Evolutionary conservation across 2,329 filamentous ascomycete species (phyloP).

Genomic region (Trichophyton equinum): DNA sequence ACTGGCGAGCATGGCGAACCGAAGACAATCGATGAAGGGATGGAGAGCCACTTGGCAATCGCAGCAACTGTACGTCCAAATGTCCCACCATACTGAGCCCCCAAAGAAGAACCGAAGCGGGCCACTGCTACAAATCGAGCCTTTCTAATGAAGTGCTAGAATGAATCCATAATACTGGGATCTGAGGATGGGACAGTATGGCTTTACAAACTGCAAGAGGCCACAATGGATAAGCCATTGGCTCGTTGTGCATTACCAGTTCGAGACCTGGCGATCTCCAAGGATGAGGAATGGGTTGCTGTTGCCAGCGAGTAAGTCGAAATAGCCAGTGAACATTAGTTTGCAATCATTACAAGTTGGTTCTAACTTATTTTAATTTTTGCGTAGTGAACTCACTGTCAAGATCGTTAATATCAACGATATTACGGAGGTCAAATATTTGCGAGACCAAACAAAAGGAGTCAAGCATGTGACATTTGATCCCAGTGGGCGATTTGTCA

Average conservation of each 20-base stretch:
- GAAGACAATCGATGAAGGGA: constrained; percentile 78
- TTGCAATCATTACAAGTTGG: background rate
- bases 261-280: constrained; percentile 70
- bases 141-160: constrained; percentile 30
- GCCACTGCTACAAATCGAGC: background rate
- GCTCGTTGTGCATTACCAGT: constrained; percentile 75
- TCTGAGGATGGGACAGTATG: constrained; percentile 94
- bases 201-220: constrained; percentile 66
- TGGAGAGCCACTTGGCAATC: constrained; percentile 72
- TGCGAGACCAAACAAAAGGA: constrained; percentile 74
- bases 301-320: constrained; percentile 73
- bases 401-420: constrained; percentile 77
- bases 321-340: background rate
- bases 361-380: background rate
- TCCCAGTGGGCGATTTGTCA: constrained; percentile 58
- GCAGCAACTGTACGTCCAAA: constrained; percentile 47
- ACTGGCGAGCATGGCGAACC: constrained; percentile 89
- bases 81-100: background rate
- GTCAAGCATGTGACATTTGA: constrained; percentile 89
- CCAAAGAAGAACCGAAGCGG: background rate
- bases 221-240: constrained; percentile 63
- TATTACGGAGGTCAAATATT: constrained; percentile 59
- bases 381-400: constrained; percentile 61
- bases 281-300: constrained; percentile 74
- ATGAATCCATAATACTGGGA: constrained; percentile 76